Conservation (phyloP, 129 eudicot genomes). For the Helianthus tuberosus region DNA sequence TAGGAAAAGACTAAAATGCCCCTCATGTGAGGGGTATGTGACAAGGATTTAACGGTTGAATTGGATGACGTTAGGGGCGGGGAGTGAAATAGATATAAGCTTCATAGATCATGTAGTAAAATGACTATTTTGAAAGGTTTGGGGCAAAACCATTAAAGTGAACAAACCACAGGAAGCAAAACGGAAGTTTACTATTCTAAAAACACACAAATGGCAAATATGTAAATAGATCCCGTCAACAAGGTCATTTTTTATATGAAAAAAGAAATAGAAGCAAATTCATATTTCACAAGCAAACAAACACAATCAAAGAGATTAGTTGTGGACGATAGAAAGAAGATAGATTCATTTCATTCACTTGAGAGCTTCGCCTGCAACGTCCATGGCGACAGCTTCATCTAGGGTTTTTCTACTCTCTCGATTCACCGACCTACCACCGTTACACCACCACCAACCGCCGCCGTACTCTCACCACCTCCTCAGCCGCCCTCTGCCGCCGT, state of each 20-base stretch:
- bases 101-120: no score
- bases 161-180: no score
- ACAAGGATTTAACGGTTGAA: no score
- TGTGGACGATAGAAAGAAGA: slow-evolving; percentile 32
- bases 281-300: slow-evolving; percentile 29
- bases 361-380: slow-evolving; percentile 24
- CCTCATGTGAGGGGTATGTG: no score
- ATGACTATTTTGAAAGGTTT: no score
- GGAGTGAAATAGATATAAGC: no score
- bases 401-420: slow-evolving; percentile 43
- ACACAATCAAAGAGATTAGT: slow-evolving; percentile 33
- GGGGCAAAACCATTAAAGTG: no score
- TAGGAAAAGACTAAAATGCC: no score
- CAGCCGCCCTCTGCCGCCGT: slow-evolving; percentile 56
- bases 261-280: no score
- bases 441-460: slow-evolving; percentile 40
- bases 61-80: no score
- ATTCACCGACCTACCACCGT: slow-evolving; percentile 45
- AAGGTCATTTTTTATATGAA: not conserved
- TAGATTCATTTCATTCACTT: slow-evolving; percentile 25
- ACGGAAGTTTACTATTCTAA: no score
- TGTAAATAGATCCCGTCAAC: slow-evolving; percentile 25
- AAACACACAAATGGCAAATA: slow-evolving; percentile 41
- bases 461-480: slow-evolving; percentile 46
- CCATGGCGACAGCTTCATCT: slow-evolving; percentile 43